A percentile compares a stretch with the other conserved stretches of the same genome.
These are phyloP conservation scores for Globisporangium sylvaticum DNA, from an alignment of 352 stramenopile genomes.

Conservation along the genomic window DNA sequence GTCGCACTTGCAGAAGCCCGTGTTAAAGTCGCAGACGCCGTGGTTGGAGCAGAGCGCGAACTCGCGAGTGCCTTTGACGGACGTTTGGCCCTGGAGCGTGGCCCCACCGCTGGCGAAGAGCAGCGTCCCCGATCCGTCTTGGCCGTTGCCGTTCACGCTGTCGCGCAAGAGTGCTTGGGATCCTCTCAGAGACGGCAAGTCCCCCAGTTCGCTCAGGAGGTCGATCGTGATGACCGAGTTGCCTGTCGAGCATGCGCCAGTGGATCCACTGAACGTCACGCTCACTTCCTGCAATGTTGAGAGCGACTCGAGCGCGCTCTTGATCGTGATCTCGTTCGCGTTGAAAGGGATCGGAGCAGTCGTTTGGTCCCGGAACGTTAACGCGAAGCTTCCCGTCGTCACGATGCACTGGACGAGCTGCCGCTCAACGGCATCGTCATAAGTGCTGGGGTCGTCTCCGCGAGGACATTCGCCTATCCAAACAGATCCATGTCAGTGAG, in stretches of 20 bases:
- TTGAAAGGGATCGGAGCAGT: constrained; percentile 38
- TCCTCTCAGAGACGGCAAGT: constrained; percentile 41
- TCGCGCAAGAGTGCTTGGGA: constrained; percentile 41
- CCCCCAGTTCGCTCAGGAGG: constrained; percentile 54
- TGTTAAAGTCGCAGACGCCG: constrained; percentile 60
- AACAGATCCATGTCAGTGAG: not conserved
- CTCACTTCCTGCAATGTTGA: constrained; percentile 37
- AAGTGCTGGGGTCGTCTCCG: constrained; percentile 66
- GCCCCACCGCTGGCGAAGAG: constrained; percentile 34
- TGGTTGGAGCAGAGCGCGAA: constrained; percentile 76
- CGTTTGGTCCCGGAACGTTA: constrained; percentile 61
- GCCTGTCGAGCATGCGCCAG: constrained; percentile 35
- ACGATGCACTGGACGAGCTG: constrained; percentile 63
- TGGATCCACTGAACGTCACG: constrained; percentile 32
- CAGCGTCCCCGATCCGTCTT: constrained; percentile 48
- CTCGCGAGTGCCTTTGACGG: constrained; percentile 65
- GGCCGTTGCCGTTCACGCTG: constrained; percentile 42
- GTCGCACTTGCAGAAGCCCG: constrained; percentile 57
- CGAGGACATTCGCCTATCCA: constrained; percentile 55
- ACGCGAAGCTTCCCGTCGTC: constrained; percentile 52
- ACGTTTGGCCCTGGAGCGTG: constrained; percentile 29
- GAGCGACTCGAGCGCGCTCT: constrained; percentile 46
- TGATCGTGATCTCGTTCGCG: constrained; percentile 30
- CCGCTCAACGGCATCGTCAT: constrained; percentile 48
- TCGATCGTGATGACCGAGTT: constrained; percentile 54